Evolutionary conservation across 805 yeast species (phyloP).

Genomic region (Candida taoyuanica): DNA sequence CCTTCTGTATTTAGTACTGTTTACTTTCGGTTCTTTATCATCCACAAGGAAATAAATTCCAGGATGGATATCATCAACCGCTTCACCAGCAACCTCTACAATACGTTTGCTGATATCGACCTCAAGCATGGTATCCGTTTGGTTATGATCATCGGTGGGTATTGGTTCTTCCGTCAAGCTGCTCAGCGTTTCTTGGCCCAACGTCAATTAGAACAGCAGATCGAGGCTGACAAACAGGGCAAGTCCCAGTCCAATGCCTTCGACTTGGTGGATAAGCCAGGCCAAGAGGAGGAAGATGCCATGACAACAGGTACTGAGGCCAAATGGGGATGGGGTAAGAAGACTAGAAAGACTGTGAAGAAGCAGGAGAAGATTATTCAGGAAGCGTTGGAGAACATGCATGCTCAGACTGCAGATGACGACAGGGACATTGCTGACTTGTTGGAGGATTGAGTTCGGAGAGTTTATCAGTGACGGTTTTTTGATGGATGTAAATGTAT

Average conservation of each 20-base stretch:
- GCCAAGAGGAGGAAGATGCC: conserved; percentile 32
- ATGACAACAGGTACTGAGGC: conserved; percentile 36
- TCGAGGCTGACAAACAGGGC: conserved; percentile 43
- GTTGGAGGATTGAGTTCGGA: conserved; percentile 41
- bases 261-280: conserved; percentile 31
- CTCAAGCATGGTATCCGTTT: conserved; percentile 44
- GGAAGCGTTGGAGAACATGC: conserved; percentile 41
- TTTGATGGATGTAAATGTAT: not conserved
- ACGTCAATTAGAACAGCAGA: conserved; percentile 50
- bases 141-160: conserved; percentile 56
- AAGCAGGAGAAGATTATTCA: conserved; percentile 51
- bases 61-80: conserved; percentile 6
- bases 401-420: conserved; percentile 43
- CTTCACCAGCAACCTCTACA: conserved; percentile 5
- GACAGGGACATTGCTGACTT: conserved; percentile 70
- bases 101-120: conserved; percentile 31
- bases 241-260: conserved; percentile 33
- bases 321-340: conserved; percentile 77
- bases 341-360: conserved; percentile 57
- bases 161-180: conserved; percentile 52
- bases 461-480: not conserved
- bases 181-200: conserved; percentile 53
- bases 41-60: no score
- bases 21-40: no score
- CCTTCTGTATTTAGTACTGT: no score